Evolutionary conservation across 108 stramenopile species (phyloP).

Genomic region (Cyclotella sp.): DNA sequence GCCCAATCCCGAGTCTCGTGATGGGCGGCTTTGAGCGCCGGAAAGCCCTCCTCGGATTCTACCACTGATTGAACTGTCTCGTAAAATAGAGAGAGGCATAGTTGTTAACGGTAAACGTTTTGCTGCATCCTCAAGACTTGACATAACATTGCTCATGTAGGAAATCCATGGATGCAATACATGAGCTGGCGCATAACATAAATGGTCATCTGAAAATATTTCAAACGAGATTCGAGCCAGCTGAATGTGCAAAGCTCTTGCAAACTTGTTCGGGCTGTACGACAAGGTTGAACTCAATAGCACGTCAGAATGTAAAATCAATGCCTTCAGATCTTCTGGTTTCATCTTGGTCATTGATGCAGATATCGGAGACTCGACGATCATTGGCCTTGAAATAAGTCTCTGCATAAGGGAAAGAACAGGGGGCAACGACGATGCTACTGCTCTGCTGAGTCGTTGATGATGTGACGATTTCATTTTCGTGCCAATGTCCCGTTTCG

Average conservation of each 20-base stretch:
- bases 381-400: slow-evolving; percentile 55
- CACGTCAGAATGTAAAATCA: slow-evolving; percentile 16
- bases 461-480: slow-evolving; percentile 20
- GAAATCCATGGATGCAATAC: slow-evolving; percentile 65
- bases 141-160: slow-evolving; percentile 64
- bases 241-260: slow-evolving; percentile 54
- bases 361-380: slow-evolving; percentile 58
- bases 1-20: slow-evolving; percentile 31
- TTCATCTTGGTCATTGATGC: slow-evolving; percentile 66
- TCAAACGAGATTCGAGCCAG: slow-evolving; percentile 57
- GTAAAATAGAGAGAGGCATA: neutral
- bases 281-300: neutral
- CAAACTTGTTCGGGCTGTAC: slow-evolving; percentile 44
- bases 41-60: slow-evolving; percentile 3
- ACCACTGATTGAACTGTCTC: neutral
- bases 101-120: slow-evolving; percentile 29
- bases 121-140: slow-evolving; percentile 66
- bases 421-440: slow-evolving; percentile 77
- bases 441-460: slow-evolving; percentile 58
- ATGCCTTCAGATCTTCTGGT: slow-evolving; percentile 40
- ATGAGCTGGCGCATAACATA: slow-evolving; percentile 63
- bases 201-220: slow-evolving; percentile 63
- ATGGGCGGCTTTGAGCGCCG: slow-evolving; percentile 10
- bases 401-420: slow-evolving; percentile 65
- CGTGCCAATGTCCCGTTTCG: neutral